phyloP scores from a whole-genome alignment of 306 rosid species.

The Sechiopsis laciniata region DNA sequence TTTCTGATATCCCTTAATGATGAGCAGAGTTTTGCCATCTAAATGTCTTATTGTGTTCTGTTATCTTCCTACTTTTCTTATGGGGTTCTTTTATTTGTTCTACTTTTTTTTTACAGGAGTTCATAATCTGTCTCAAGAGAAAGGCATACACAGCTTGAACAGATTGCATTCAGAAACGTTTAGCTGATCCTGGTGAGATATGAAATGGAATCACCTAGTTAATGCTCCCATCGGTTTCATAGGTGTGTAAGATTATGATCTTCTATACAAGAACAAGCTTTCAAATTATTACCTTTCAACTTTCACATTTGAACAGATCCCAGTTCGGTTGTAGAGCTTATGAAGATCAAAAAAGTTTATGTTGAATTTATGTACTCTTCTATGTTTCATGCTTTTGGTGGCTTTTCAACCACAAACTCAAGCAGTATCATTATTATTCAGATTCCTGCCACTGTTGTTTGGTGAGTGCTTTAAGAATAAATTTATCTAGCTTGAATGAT shows the following conservation, averaged over 20 bases:
- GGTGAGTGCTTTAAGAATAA: too few relatives aligned
- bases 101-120: background rate
- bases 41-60: background rate
- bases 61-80: background rate
- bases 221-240: background rate
- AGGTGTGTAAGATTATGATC: background rate
- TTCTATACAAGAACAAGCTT: background rate
- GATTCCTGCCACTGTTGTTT: too few relatives aligned
- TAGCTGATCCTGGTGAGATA: background rate
- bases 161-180: background rate
- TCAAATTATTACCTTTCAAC: background rate
- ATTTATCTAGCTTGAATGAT: too few relatives aligned
- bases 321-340: background rate
- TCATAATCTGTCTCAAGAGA: background rate
- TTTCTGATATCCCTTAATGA: background rate
- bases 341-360: background rate
- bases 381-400: too few relatives aligned
- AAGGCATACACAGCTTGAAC: background rate
- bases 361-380: too few relatives aligned
- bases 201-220: background rate
- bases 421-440: too few relatives aligned
- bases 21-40: background rate
- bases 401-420: too few relatives aligned
- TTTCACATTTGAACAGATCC: background rate
- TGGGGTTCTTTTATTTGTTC: background rate